Evolutionary conservation across 768 basidiomycete genomes (phyloP), one percentile per base, ranked within the genome.

Genomic region (Suillus weaverae): DNA sequence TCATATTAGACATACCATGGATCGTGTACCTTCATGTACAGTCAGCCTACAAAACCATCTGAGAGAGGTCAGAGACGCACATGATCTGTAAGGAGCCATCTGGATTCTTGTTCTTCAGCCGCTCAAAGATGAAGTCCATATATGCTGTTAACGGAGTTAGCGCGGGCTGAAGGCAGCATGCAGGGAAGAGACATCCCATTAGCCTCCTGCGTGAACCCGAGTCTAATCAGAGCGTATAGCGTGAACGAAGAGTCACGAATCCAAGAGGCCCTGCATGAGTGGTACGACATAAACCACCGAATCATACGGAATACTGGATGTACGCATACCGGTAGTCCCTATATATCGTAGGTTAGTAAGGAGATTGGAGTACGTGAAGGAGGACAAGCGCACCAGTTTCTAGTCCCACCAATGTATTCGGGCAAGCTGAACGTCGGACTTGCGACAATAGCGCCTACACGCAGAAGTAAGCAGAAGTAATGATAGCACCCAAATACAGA

Each of bases 201-300:
- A 0, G 94, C 94, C 73, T 99, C 97, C 22, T 91, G 85, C 0
- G 95, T 98, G 77, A 96, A 98, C 0, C 97, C 97, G 1, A 99
- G 84, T 44, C 97, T 85, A 64, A 99, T 89, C 44, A 98, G 83
- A 0, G 96, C 97, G 72, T 99, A 99, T 6, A 99, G 84, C 1
- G 94, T 95, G 81, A 99, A 99, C 0, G 92, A 93, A 0, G 95
- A 90, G 72, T 99, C 97, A n/a, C 97, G 89, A 71, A 98, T 94
- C 92, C 92, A 94, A 1, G 90, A 92, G 4, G 88, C 89, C 26
- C 91, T 90, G 66, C 32, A 61, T 32, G 43, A 36, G 44, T 50
- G 7, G 4, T 59, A n/a, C 62, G 46, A 30, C 22, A 55, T 30
- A 14, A 36, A 14, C 32, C 11, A 41, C 36, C 2, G 26, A 30